Percentiles rank a stretch among this genome's conserved stretches.
Conservation (phyloP, 2,329 filamentous ascomycete genomes). For the Penicillium sp. region DNA sequence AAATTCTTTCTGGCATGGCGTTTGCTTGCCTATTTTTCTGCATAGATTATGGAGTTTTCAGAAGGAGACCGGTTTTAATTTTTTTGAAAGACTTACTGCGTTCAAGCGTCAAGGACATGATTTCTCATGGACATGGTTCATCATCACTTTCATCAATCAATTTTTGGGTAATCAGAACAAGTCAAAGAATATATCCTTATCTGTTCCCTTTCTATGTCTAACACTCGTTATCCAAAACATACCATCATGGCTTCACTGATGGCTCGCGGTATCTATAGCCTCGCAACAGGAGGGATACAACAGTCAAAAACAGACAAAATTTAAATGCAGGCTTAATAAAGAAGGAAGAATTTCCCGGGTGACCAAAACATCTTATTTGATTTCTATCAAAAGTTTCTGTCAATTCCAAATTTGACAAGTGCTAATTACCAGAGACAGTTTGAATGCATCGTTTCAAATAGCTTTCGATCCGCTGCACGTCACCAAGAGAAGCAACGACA, state of each 20-base stretch:
- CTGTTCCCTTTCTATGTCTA: too few species aligned
- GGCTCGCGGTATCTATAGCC: too few species aligned
- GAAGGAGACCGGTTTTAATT: background rate
- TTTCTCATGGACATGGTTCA: background rate
- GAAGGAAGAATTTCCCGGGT: too few species aligned
- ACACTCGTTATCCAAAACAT: too few species aligned
- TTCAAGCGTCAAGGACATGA: slow-evolving; percentile 5
- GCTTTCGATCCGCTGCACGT: background rate
- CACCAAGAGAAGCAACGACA: background rate
- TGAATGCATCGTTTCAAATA: background rate
- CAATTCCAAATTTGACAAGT: background rate
- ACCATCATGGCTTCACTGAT: too few species aligned
- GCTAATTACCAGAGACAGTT: background rate
- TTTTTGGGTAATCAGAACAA: background rate
- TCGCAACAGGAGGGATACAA: too few species aligned
- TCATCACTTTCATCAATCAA: background rate
- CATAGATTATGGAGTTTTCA: slow-evolving; percentile 5
- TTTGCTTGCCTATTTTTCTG: background rate
- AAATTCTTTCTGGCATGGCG: slow-evolving; percentile 1
- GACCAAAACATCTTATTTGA: too few species aligned
- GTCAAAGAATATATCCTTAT: background rate
- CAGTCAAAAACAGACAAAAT: too few species aligned
- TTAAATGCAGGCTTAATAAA: too few species aligned
- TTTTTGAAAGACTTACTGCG: slow-evolving; percentile 8
- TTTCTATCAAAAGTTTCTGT: too few species aligned